Evolutionary conservation across 2,329 filamentous ascomycete species (phyloP).

Genomic region (Colletotrichum camelliae): DNA sequence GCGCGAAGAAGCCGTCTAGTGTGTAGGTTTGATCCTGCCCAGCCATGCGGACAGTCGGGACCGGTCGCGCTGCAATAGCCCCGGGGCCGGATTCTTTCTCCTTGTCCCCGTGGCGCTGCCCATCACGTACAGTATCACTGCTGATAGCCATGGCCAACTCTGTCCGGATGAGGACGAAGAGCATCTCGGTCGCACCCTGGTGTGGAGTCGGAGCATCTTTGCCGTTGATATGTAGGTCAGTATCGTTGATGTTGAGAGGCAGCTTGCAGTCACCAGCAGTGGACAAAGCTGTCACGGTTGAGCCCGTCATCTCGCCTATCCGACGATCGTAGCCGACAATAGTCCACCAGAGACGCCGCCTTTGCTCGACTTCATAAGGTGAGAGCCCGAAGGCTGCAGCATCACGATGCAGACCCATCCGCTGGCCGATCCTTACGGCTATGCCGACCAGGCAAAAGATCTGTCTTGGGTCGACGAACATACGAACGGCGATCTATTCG

Average conservation of each 20-base stretch:
- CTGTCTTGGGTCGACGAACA: slow-evolving; percentile 64
- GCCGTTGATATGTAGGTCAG: slow-evolving; percentile 61
- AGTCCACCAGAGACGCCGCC: slow-evolving; percentile 77
- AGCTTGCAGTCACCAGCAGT: slow-evolving; percentile 59
- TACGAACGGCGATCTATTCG: slow-evolving; percentile 48
- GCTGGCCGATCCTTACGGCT: slow-evolving; percentile 70
- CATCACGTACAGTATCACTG: slow-evolving; percentile 47
- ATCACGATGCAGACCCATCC: slow-evolving; percentile 73
- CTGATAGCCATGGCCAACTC: slow-evolving; percentile 62
- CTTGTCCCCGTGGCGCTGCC: slow-evolving; percentile 30
- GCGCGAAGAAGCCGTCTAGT: slow-evolving; percentile 57
- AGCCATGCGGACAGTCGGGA: slow-evolving; percentile 49
- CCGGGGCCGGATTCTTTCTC: slow-evolving; percentile 27
- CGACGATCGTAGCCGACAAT: slow-evolving; percentile 72
- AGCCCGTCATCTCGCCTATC: slow-evolving; percentile 69
- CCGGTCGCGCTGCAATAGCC: slow-evolving; percentile 30
- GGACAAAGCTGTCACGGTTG: slow-evolving; percentile 60
- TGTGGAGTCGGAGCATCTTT: slow-evolving; percentile 58
- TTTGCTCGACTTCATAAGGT: slow-evolving; percentile 71
- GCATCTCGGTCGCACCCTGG: slow-evolving; percentile 61
- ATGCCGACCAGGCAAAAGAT: slow-evolving; percentile 68
- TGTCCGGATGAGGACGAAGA: slow-evolving; percentile 62
- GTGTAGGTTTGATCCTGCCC: slow-evolving; percentile 55
- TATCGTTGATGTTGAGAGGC: slow-evolving; percentile 67
- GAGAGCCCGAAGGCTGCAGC: slow-evolving; percentile 53